Evolutionary conservation across 1,139 yeast species (phyloP), one percentile per base, ranked within the genome.

Genomic region (Pichia sp.): DNA sequence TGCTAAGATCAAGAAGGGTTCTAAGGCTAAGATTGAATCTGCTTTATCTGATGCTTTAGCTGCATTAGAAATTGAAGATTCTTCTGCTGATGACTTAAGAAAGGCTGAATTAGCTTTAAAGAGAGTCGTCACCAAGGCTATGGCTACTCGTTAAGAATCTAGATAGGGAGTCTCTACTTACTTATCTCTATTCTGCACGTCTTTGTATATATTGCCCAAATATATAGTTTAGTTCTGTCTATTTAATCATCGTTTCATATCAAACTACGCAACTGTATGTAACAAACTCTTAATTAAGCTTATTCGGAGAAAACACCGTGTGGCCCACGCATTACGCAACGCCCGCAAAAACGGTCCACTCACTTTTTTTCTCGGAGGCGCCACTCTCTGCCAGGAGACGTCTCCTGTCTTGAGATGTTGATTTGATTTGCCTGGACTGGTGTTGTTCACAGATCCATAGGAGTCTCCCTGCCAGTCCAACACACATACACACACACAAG

Each of bases 91-190:
- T 69, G 97, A 90, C 76, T 84, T 79, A 81, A 88, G 98, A 86
- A 93, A 89, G 85, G 99, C 99, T 71, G 99, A 93, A 83, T 89
- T 94, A 73, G 85, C 91, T 75, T 88, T 93, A 75, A 93, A 93
- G 90, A 87, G 99, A 79, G 96, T 94, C 72, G 97, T 90, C 73
- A 91, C 97, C 81, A 93, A 90, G 83, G 98, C 98, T 75, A 88
- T 90, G 90, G 86, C 96, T 67, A 83, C 97, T 75, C 97, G 97
- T 84, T 90, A 88, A 85, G 75, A 21, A n/a, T 18, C 15, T 36
- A 15, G 17, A 24, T 36, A 10, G n/a, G 9, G 10, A 14, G 24
- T 18, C 11, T 18, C 15, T 22, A 19, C 14, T 15, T 22, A 12
- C n/a, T 15, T 18, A 32, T 30, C 6, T 71, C 58, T 75, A 81